Conservation (phyloP, 1,284 basidiomycete genomes). For the Hortiboletus rubellus region DNA sequence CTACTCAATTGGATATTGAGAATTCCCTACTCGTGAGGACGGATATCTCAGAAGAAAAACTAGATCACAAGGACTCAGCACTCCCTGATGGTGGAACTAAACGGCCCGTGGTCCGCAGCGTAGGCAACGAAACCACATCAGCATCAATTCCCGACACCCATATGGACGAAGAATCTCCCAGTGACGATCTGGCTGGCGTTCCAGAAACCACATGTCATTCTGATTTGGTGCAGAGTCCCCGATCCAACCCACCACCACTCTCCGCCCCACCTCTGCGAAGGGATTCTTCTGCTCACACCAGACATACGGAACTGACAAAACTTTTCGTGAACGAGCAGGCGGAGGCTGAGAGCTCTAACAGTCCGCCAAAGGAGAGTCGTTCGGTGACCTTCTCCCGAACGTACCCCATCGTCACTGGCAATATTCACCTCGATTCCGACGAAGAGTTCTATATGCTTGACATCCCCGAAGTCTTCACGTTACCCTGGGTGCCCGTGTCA, state of each 20-base stretch:
- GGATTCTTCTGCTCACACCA: background rate
- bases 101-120: background rate
- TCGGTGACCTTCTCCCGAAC: background rate
- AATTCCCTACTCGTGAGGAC: background rate
- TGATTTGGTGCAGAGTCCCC: background rate
- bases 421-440: conserved; percentile 6
- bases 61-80: background rate
- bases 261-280: background rate
- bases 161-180: background rate
- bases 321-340: background rate
- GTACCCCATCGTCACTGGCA: background rate
- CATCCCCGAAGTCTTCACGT: conserved; percentile 33
- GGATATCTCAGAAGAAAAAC: background rate
- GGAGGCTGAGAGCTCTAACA: background rate
- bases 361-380: background rate
- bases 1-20: background rate
- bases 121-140: background rate
- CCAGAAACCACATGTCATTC: background rate
- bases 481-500: conserved; percentile 34
- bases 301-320: background rate
- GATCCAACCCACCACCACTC: background rate
- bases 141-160: background rate
- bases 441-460: conserved; percentile 39
- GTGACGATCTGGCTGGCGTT: background rate
- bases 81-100: background rate